Conservation (phyloP, 2,329 filamentous ascomycete species). For the Moelleriella libera region DNA sequence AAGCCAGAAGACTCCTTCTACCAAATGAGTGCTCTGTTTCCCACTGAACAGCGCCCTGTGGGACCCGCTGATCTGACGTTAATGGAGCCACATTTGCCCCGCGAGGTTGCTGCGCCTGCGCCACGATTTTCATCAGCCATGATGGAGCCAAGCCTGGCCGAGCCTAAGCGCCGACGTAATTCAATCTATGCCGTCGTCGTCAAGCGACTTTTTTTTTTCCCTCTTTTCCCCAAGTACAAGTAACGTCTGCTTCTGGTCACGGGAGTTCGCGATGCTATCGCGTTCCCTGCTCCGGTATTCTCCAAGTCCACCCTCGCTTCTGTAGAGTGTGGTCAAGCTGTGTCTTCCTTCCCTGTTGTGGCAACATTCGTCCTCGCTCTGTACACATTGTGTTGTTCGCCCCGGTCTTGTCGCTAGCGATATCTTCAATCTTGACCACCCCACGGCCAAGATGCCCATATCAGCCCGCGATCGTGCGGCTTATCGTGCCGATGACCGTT, state of each 20-base stretch:
- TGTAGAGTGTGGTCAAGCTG: not conserved
- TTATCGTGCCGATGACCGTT: conserved; percentile 24
- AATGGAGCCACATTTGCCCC: no score
- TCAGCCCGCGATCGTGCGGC: conserved; percentile 20
- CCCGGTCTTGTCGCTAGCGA: no score
- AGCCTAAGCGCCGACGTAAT: not conserved
- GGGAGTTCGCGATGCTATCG: no score
- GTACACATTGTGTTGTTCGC: no score
- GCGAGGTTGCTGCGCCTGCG: not conserved
- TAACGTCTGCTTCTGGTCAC: no score
- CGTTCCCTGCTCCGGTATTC: not conserved
- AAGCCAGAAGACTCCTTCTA: no score
- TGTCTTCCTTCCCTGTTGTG: not conserved
- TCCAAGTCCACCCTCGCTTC: not conserved
- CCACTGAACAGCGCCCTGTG: no score
- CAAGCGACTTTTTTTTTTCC: no score
- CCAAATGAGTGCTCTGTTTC: no score
- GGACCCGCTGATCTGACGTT: no score
- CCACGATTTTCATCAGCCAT: not conserved
- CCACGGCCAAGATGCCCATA: conserved; percentile 16
- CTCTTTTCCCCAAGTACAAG: no score
- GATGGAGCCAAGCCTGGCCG: not conserved
- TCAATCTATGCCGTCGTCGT: not conserved
- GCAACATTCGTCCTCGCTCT: no score
- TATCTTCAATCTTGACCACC: not conserved